Conservation (phyloP, 169 alveolate species). For the Cryptosporidium meleagridis region DNA sequence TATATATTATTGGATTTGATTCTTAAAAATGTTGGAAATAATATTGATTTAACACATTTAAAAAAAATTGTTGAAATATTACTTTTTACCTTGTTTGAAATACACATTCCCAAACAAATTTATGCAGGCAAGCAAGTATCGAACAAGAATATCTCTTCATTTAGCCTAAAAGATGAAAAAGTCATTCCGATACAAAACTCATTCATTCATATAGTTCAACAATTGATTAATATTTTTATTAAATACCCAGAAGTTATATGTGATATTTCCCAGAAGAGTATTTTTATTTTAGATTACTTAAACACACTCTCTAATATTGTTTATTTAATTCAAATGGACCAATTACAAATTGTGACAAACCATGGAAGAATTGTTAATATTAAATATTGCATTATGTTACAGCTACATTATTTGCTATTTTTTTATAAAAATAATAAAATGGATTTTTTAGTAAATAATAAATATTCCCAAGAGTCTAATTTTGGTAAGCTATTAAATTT, state of each 20-base stretch:
- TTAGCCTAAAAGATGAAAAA: background rate
- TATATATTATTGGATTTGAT: constrained; percentile 39
- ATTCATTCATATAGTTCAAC: constrained; percentile 37
- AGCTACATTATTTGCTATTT: background rate
- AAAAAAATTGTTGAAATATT: constrained; percentile 2
- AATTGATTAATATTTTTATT: constrained; percentile 9
- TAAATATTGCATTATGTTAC: constrained; percentile 6
- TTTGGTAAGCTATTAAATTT: background rate
- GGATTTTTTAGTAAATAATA: background rate
- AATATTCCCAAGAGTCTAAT: background rate
- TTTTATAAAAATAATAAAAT: background rate
- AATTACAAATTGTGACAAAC: constrained; percentile 38
- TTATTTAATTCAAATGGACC: constrained; percentile 37
- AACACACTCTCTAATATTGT: background rate
- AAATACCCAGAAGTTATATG: background rate
- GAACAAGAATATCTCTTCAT: background rate
- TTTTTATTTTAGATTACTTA: constrained; percentile 13
- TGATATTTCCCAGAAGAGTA: constrained; percentile 6
- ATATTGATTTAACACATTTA: background rate
- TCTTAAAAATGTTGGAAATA: background rate
- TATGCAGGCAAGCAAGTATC: background rate
- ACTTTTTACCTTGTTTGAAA: background rate
- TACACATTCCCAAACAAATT: constrained; percentile 9
- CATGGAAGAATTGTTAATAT: background rate
- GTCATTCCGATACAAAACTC: constrained; percentile 7